Evolutionary conservation across 108 stramenopile species (phyloP).

Genomic region (Fistulifera pelliculosa): DNA sequence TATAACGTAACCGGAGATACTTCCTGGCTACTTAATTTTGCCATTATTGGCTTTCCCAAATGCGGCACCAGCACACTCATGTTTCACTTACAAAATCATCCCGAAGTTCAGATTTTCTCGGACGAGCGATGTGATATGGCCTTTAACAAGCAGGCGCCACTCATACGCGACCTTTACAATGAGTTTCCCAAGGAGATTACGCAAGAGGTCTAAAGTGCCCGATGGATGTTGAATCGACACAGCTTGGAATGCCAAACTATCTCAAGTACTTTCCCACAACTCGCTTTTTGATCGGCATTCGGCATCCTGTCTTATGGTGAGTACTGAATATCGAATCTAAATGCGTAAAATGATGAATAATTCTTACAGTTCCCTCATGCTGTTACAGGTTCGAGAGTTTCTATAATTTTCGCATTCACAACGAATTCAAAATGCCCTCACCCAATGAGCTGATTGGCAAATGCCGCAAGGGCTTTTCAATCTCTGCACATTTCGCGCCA

Average conservation of each 20-base stretch:
- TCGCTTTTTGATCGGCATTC: constrained; percentile 56
- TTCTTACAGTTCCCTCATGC: background rate
- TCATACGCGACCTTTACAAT: constrained; percentile 24
- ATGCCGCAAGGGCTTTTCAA: constrained; percentile 21
- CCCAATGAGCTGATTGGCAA: constrained; percentile 22
- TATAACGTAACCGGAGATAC: constrained; percentile 32
- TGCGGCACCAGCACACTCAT: constrained; percentile 65
- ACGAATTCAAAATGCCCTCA: constrained; percentile 39
- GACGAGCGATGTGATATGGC: constrained; percentile 48
- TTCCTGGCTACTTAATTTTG: constrained; percentile 53
- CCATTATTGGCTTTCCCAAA: constrained; percentile 76
- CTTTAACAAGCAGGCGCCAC: constrained; percentile 24
- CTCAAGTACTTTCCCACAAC: constrained; percentile 37
- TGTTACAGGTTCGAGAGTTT: constrained; percentile 39
- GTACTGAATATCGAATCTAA: background rate
- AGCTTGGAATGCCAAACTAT: constrained; percentile 22
- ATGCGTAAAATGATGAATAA: background rate
- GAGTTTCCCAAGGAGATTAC: constrained; percentile 8
- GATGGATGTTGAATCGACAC: constrained; percentile 28
- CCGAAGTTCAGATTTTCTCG: constrained; percentile 19
- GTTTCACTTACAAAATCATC: constrained; percentile 27
- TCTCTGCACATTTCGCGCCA: constrained; percentile 56
- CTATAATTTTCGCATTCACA: constrained; percentile 66
- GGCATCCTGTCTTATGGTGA: constrained; percentile 64
- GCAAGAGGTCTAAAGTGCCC: constrained; percentile 41